Evolutionary conservation across 2,329 filamentous ascomycete species (phyloP).

Genomic region (Aspergillus piperis): DNA sequence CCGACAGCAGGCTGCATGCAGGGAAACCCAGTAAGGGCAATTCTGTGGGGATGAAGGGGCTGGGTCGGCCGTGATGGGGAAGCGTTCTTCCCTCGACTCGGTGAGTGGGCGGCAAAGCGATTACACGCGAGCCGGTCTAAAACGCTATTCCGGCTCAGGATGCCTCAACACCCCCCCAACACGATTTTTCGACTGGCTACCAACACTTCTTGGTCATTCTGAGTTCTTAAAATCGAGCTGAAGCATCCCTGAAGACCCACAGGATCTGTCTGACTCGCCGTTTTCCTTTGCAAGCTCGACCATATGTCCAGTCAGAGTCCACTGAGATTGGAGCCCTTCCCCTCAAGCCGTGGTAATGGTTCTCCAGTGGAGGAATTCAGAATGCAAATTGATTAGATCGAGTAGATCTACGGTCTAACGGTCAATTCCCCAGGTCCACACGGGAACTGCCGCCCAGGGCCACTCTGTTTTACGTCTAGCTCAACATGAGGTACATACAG

Average conservation of each 20-base stretch:
- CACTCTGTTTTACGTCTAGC: constrained; percentile 4
- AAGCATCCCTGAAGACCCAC: not conserved
- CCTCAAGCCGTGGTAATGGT: not conserved
- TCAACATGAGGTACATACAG: not conserved
- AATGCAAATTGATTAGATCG: not conserved
- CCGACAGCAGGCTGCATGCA: no score
- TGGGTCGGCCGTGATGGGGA: not conserved
- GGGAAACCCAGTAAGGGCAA: not conserved
- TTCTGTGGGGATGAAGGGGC: not conserved
- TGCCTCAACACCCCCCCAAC: constrained; percentile 3
- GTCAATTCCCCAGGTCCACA: constrained; percentile 2
- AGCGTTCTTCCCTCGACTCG: constrained; percentile 4
- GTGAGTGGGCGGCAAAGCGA: constrained; percentile 1
- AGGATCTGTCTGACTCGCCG: not conserved
- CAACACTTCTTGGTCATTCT: not conserved
- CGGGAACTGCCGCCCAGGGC: constrained; percentile 7
- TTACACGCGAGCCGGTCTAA: not conserved
- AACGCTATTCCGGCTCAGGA: constrained; percentile 7
- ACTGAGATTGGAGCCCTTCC: not conserved
- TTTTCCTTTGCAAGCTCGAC: not conserved
- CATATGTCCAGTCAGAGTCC: not conserved
- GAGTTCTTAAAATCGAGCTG: not conserved
- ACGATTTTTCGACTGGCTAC: not conserved
- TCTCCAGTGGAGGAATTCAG: not conserved
- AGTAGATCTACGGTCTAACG: constrained; percentile 1